phyloP scores from a whole-genome alignment of 1,284 basidiomycete species.

The Takashimella tepidaria region DNA sequence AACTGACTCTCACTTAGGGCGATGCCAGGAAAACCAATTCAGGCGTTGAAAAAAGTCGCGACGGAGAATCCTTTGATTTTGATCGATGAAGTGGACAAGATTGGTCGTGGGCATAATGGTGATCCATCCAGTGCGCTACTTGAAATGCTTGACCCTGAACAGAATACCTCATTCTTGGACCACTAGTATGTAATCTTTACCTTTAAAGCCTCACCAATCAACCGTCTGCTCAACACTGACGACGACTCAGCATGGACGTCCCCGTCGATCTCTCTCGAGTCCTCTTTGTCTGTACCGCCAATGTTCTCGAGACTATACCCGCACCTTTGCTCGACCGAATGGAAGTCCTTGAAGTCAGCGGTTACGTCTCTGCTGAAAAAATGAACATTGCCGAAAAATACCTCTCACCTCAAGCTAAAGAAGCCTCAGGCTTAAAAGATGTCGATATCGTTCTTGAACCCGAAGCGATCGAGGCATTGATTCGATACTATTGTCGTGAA shows the following conservation, averaged over 20 bases:
- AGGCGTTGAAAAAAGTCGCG: slow-evolving; percentile 92
- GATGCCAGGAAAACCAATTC: slow-evolving; percentile 95
- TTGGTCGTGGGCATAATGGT: slow-evolving; percentile 82
- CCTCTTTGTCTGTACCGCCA: slow-evolving; percentile 96
- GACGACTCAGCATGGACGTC: slow-evolving; percentile 89
- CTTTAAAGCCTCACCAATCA: neutral
- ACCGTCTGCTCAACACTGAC: neutral
- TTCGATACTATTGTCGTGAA: slow-evolving; percentile 96
- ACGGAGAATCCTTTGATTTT: slow-evolving; percentile 95
- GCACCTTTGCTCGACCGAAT: slow-evolving; percentile 93
- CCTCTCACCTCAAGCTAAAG: slow-evolving; percentile 90
- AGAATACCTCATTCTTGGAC: slow-evolving; percentile 93
- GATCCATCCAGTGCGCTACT: slow-evolving; percentile 91
- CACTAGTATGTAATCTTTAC: slow-evolving; percentile 66
- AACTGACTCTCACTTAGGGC: no score
- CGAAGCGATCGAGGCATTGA: slow-evolving; percentile 79
- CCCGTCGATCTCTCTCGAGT: slow-evolving; percentile 94
- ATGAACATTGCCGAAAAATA: slow-evolving; percentile 85
- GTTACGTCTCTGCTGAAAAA: slow-evolving; percentile 97
- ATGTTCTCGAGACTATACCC: slow-evolving; percentile 91
- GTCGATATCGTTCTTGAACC: slow-evolving; percentile 73
- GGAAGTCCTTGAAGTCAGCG: slow-evolving; percentile 95
- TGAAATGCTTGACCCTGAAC: slow-evolving; percentile 98
- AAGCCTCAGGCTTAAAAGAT: slow-evolving; percentile 76
- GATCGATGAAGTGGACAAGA: slow-evolving; percentile 99